These are phyloP conservation scores for Mortierella sp. DNA, from an alignment of 371 early-diverging fungal genomes.

Conservation along the genomic window DNA sequence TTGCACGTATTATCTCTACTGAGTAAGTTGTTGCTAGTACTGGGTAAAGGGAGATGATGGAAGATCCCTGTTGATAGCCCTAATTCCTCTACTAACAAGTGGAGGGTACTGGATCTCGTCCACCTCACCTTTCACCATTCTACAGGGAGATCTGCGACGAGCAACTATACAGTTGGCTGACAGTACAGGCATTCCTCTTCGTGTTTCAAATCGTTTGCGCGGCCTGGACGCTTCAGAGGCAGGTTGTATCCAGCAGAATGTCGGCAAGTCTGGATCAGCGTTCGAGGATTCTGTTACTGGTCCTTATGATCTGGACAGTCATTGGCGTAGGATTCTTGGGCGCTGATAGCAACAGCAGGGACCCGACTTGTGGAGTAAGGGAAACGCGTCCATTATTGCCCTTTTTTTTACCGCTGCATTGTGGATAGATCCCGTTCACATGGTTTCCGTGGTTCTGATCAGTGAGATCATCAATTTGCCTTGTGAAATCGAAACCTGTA, in stretches of 20 bases:
- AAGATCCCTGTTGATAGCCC: background rate
- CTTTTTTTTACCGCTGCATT: no score
- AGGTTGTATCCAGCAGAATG: conserved; percentile 25
- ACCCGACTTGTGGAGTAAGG: conserved; percentile 23
- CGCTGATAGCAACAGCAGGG: conserved; percentile 8
- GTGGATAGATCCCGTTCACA: no score
- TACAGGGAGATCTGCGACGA: conserved; percentile 45
- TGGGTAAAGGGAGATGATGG: no score
- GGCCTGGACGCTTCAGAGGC: conserved; percentile 36
- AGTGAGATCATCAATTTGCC: no score
- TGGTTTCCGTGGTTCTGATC: no score
- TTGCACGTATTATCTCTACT: conserved; percentile 26
- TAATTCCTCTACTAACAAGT: background rate
- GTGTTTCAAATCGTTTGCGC: conserved; percentile 34
- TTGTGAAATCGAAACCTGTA: background rate
- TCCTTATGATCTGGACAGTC: conserved; percentile 47
- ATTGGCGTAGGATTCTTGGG: conserved; percentile 49
- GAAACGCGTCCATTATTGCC: no score
- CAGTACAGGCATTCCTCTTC: conserved; percentile 40
- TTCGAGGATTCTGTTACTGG: conserved; percentile 25
- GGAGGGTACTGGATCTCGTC: no score
- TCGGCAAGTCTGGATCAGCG: conserved; percentile 40
- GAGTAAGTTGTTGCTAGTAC: conserved; percentile 33
- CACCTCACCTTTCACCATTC: background rate
- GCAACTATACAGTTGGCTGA: conserved; percentile 51